Evolutionary conservation across 2,329 filamentous ascomycete species (phyloP).

Genomic region (Fusarium redolens): DNA sequence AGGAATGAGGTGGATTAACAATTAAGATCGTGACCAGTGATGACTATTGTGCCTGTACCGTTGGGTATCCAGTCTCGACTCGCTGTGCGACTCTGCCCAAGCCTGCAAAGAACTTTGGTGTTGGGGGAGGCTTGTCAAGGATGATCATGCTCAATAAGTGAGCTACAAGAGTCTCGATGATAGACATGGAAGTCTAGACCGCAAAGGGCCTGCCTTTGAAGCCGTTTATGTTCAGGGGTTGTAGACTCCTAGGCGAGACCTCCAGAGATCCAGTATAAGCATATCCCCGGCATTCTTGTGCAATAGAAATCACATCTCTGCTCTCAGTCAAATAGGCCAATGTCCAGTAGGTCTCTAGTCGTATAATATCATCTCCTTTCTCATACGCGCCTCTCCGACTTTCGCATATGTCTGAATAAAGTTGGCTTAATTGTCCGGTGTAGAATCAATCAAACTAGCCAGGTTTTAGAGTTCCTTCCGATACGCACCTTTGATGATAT

Average conservation of each 20-base stretch:
- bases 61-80: not conserved
- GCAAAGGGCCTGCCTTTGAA: not conserved
- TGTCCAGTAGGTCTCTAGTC: no score
- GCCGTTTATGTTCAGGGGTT: not conserved
- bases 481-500: not conserved
- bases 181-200: not conserved
- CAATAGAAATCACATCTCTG: not conserved
- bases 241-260: not conserved
- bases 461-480: no score
- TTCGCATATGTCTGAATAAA: no score
- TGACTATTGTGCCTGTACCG: not conserved
- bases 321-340: not conserved
- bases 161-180: not conserved
- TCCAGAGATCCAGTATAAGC: not conserved
- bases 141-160: not conserved
- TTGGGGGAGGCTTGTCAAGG: not conserved
- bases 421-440: no score
- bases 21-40: not conserved
- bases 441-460: no score
- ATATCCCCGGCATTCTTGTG: not conserved
- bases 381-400: no score
- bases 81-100: not conserved
- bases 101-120: not conserved
- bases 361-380: no score
- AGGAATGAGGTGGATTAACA: not conserved